Conservation (phyloP, 768 basidiomycete genomes). For the Arthromyces matolae region DNA sequence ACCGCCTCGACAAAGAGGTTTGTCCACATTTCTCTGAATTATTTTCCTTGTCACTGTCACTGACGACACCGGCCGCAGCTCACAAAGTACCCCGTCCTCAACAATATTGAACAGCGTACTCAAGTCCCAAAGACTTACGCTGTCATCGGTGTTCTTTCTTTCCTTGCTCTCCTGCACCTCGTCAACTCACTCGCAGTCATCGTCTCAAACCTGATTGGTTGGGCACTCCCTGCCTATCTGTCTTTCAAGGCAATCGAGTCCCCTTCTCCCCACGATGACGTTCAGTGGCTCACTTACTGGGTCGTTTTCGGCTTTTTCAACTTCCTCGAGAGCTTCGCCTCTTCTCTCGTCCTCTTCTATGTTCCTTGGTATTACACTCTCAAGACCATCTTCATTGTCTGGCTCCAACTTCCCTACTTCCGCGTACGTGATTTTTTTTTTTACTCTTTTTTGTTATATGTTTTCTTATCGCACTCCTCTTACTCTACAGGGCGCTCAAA, state of each 20-base stretch:
- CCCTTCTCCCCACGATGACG: conserved; percentile 78
- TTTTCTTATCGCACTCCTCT: conserved; percentile 14
- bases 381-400: conserved; percentile 89
- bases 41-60: neutral
- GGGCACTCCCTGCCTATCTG: conserved; percentile 91
- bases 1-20: conserved; percentile 97
- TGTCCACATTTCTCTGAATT: conserved; percentile 29
- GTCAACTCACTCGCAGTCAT: conserved; percentile 91
- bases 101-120: conserved; percentile 82
- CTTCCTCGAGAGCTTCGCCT: conserved; percentile 84
- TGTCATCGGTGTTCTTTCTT: conserved; percentile 65
- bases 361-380: conserved; percentile 91
- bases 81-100: conserved; percentile 82
- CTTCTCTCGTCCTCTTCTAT: conserved; percentile 85
- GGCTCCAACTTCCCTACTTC: conserved; percentile 85
- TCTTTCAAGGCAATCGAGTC: conserved; percentile 92
- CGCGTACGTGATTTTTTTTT: conserved; percentile 57
- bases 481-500: conserved; percentile 72
- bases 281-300: conserved; percentile 99
- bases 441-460: conserved; percentile 15
- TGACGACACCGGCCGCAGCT: conserved; percentile 41
- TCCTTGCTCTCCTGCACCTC: conserved; percentile 73
- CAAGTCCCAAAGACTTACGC: conserved; percentile 91
- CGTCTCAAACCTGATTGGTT: conserved; percentile 92
- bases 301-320: conserved; percentile 91